Percentiles rank a stretch among this genome's conserved stretches.
These are phyloP conservation scores for Cyathus striatus DNA, from an alignment of 768 basidiomycete genomes.

Conservation along the genomic window DNA sequence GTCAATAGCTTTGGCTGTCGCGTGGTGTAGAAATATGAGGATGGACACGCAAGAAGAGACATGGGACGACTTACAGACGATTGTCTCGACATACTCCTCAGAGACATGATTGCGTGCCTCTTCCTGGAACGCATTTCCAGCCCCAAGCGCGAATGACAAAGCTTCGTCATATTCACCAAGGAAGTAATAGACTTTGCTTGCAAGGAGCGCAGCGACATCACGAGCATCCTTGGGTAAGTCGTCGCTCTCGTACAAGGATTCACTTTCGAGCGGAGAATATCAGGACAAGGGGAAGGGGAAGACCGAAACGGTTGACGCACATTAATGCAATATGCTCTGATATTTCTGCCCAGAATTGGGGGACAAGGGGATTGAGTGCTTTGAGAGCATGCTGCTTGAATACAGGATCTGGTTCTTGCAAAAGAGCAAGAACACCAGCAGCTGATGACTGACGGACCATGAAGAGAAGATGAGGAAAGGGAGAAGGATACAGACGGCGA, in stretches of 20 bases:
- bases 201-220: slow-evolving; percentile 82
- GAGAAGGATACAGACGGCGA: too few species aligned
- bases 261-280: slow-evolving; percentile 44
- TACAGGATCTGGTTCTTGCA: slow-evolving; percentile 81
- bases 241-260: slow-evolving; percentile 82
- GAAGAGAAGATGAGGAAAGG: slow-evolving; percentile 16
- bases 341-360: slow-evolving; percentile 98
- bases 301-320: slow-evolving; percentile 40
- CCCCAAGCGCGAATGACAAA: slow-evolving; percentile 89
- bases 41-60: too few species aligned
- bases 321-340: slow-evolving; percentile 89
- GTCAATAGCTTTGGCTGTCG: slow-evolving; percentile 98
- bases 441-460: slow-evolving; percentile 80
- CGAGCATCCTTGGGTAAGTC: slow-evolving; percentile 71
- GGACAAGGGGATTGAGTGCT: slow-evolving; percentile 75
- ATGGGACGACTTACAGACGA: slow-evolving; percentile 66
- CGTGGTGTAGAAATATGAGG: too few species aligned
- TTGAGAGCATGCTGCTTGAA: slow-evolving; percentile 92
- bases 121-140: slow-evolving; percentile 79
- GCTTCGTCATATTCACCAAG: slow-evolving; percentile 95
- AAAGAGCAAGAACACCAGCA: slow-evolving; percentile 86
- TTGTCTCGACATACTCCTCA: slow-evolving; percentile 91
- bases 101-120: slow-evolving; percentile 59
- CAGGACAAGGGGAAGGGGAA: slow-evolving; percentile 2
- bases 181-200: slow-evolving; percentile 98